Base-by-base conservation (phyloP, 2,329 filamentous ascomycete species). In the Monilinia laxa region DNA sequence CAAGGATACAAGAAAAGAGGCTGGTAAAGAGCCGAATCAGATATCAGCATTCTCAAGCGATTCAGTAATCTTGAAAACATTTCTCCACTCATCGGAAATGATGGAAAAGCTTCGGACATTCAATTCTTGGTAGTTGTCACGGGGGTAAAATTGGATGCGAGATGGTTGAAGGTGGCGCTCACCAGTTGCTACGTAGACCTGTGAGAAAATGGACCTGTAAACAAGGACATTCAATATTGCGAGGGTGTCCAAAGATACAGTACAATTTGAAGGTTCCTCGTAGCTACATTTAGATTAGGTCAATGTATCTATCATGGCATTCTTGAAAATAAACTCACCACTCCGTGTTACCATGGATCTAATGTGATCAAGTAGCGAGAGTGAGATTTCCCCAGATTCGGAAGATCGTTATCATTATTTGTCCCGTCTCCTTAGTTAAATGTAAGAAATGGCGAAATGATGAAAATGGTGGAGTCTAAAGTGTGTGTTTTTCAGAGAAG, bases 11-110 rank as follows among this genome's bases (percentile, higher is more conserved):
- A 45, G 11, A 64, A 35, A 35, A 42, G 25, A 42, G 60, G 60
- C 38, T 64, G 51, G 60, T 64, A 64, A 45, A 64, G 52, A 54
- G 6, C 23, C 51, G 60, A 31, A 42, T 55, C 20, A 47, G 23
- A 64, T 47, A 12, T 52, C 12, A 52, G 14, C 11, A 20, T n/a
- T 18, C 28, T 38, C 54, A 31, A 52, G 5, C 9, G 5, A 28
- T 28, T 28, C 16, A 9, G 10, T 42, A 31, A 54, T 63, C 20
- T 53, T 11, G 23, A 45, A 45, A 42, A 20, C 12, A 14, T 20
- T 16, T 31, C 18, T 14, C 42, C 3, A 47, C 18, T n/a, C n/a
- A 45, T 47, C 20, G 12, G 40, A 11, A 47, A 35, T 35, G 25
- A 55, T n/a, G 38, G 20, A 7, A 23, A 23, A 35, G 12, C 2